These are phyloP conservation scores for Suillus weaverae DNA, from an alignment of 768 basidiomycete genomes.

Conservation along the genomic window DNA sequence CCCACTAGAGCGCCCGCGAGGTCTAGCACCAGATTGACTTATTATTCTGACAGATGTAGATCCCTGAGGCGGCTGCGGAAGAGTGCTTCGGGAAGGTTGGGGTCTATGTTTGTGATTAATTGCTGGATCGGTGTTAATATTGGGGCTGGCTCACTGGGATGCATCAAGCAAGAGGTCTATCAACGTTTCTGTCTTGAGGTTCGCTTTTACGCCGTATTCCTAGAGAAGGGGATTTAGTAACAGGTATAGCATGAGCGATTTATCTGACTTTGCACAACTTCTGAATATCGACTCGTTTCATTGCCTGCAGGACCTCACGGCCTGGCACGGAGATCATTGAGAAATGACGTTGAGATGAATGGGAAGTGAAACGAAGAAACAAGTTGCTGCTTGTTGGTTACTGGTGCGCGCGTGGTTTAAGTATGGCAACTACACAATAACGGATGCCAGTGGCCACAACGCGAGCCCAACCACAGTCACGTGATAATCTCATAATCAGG, in stretches of 20 bases:
- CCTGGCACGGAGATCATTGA: slow-evolving; percentile 43
- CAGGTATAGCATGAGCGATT: slow-evolving; percentile 11
- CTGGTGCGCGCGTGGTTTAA: slow-evolving; percentile 37
- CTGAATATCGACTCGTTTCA: slow-evolving; percentile 59
- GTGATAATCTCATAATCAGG: slow-evolving; percentile 25
- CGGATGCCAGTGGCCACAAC: slow-evolving; percentile 51
- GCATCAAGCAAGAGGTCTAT: slow-evolving; percentile 72
- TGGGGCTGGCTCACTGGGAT: slow-evolving; percentile 36
- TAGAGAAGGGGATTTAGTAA: slow-evolving; percentile 31
- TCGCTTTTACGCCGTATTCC: slow-evolving; percentile 82
- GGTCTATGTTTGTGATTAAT: slow-evolving; percentile 35
- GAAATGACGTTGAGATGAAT: slow-evolving; percentile 9
- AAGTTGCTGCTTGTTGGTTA: slow-evolving; percentile 8
- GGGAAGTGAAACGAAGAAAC: slow-evolving; percentile 13
- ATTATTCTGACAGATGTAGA: slow-evolving; percentile 35
- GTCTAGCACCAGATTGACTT: slow-evolving; percentile 26
- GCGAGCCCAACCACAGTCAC: slow-evolving; percentile 42
- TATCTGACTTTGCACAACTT: slow-evolving; percentile 55
- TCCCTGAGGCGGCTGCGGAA: slow-evolving; percentile 23
- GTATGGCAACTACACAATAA: slow-evolving; percentile 43
- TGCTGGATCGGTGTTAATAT: slow-evolving; percentile 34
- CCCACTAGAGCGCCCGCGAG: slow-evolving; percentile 32
- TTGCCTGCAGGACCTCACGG: slow-evolving; percentile 48
- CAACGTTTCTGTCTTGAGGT: slow-evolving; percentile 77
- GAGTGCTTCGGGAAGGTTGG: slow-evolving; percentile 21